Evolutionary conservation across 805 yeast species (phyloP), one percentile per base, ranked within the genome.

Genomic region (Metschnikowia lochheadii): DNA sequence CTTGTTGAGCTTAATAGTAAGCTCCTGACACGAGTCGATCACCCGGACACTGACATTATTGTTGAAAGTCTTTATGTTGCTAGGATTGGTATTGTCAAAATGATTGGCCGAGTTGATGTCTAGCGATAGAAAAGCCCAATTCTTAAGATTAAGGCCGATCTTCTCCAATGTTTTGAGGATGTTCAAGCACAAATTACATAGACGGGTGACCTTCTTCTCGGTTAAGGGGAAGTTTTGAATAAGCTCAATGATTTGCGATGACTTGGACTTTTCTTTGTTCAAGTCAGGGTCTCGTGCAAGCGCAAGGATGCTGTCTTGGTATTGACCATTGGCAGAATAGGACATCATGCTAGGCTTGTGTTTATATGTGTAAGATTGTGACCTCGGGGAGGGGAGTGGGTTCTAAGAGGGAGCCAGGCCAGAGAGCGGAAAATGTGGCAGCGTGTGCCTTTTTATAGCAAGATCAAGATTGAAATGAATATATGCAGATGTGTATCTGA

Each of bases 61-160:
- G 58, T 82, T 82, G 62, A 83, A 81, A 5, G 64, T 60, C 49
- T 58, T 57, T 49, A 63, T 55, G 13, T 59, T 60, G 23, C 53
- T 52, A 13, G 57, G 46, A 26, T 52, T 56, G 29, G 51, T 23
- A 11, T 40, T 31, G 14, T 62, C 62, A 44, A 73, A 73, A 54
- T 74, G 77, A 33, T 62, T 65, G 18, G 73, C 69, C 14, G 79
- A 68, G 55, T 76, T 76, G 53, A 72, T 72, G 56, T 80, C 82
- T 26, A 80, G 62, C 8, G 83, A 76, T 40, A 77, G 64, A 50
- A 80, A 80, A 47, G 80, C 82, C 85, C 84, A 80, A 52, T 77
- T 76, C 52, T 76, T 72, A 44, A 78, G 65, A 34, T 67, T 70
- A 35, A 75, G 62, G 54, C 76, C 79, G 18, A 78, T 68, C 52